phyloP scores from a whole-genome alignment of 352 stramenopile genomes.

The Discostella stelligera region DNA sequence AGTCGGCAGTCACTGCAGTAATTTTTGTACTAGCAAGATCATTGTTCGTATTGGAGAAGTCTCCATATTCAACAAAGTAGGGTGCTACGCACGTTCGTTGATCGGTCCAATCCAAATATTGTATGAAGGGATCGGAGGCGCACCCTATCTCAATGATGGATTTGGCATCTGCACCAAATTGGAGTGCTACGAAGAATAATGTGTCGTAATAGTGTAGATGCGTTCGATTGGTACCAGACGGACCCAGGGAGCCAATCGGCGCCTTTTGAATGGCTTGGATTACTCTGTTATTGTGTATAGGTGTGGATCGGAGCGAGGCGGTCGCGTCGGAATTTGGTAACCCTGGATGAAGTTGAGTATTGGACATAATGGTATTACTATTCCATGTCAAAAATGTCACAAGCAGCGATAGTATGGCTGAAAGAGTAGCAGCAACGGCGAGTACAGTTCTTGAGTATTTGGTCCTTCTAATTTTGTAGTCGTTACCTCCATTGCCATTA shows the following conservation, averaged over 20 bases:
- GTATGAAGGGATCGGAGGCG: conserved; percentile 28
- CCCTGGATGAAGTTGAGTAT: too few species aligned
- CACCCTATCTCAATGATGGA: conserved; percentile 35
- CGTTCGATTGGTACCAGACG: background rate
- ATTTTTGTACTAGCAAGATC: conserved; percentile 9
- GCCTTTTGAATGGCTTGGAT: conserved; percentile 5
- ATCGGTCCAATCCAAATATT: conserved; percentile 29
- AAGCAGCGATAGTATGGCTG: too few species aligned
- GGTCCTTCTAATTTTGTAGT: too few species aligned
- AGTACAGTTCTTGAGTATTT: too few species aligned
- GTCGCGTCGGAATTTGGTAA: too few species aligned
- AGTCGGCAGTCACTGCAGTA: conserved; percentile 21
- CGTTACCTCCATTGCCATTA: too few species aligned
- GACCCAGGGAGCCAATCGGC: conserved; percentile 20
- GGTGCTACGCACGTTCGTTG: conserved; percentile 32
- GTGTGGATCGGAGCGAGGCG: too few species aligned
- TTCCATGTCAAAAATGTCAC: too few species aligned
- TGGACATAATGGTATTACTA: too few species aligned
- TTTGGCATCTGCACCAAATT: conserved; percentile 21
- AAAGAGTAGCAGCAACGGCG: too few species aligned
- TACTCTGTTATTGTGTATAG: too few species aligned
- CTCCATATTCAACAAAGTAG: conserved; percentile 29
- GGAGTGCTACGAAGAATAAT: conserved; percentile 25
- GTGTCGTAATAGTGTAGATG: conserved; percentile 23
- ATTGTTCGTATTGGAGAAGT: background rate